phyloP scores from a whole-genome alignment of 1,139 yeast species.

The Suhomyces yuchorum region DNA sequence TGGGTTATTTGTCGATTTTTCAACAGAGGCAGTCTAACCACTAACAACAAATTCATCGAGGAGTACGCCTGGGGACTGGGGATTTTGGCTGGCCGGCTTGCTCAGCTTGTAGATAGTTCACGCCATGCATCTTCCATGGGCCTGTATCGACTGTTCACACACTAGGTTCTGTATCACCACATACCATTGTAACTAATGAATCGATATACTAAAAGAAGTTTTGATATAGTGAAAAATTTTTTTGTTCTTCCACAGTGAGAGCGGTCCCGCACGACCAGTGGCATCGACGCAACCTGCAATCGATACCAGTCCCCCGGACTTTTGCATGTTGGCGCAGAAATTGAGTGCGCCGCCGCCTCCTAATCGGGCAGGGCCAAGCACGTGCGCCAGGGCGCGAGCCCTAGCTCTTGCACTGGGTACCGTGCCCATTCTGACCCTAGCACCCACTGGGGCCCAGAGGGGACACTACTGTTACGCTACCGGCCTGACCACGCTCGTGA shows the following conservation, averaged over 20 bases:
- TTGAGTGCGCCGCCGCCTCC: not conserved
- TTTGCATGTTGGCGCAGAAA: conserved; percentile 8
- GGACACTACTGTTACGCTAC: no score
- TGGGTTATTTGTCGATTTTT: no score
- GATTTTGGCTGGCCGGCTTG: not conserved
- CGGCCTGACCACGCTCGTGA: no score
- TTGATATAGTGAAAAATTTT: conserved; percentile 20
- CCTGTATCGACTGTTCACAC: not conserved
- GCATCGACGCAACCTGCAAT: conserved; percentile 6
- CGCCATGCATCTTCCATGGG: not conserved
- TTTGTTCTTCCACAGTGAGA: conserved; percentile 12
- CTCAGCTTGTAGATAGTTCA: not conserved
- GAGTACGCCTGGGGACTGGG: not conserved
- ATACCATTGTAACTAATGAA: conserved; percentile 29
- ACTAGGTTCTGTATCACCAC: conserved; percentile 14
- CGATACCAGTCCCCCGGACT: not conserved
- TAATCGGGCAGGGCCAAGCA: conserved; percentile 3
- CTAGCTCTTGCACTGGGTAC: no score
- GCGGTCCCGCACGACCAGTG: conserved; percentile 12
- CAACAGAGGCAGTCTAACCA: not conserved
- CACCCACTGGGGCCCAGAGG: no score
- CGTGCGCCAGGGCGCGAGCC: conserved; percentile 16
- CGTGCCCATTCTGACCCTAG: no score
- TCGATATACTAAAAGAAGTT: conserved; percentile 18
- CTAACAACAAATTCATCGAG: not conserved